These are phyloP conservation scores for Annulohypoxylon moriforme DNA, from an alignment of 495 filamentous ascomycete species.

Conservation along the genomic window DNA sequence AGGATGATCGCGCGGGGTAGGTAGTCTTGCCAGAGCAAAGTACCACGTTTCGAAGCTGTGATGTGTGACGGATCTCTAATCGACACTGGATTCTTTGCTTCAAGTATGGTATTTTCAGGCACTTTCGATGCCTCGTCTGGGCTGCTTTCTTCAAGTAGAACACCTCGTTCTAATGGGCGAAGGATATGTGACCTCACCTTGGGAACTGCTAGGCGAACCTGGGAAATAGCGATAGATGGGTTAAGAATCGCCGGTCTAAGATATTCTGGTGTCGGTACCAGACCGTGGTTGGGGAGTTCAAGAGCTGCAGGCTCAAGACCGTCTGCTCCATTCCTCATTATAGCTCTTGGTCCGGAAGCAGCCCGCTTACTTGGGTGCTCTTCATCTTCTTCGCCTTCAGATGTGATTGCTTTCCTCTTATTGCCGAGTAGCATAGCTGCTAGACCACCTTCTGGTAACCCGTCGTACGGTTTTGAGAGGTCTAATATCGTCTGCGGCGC, in stretches of 20 bases:
- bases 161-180: slow-evolving; percentile 67
- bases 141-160: slow-evolving; percentile 56
- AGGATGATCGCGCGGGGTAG: slow-evolving; percentile 84
- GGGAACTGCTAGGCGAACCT: slow-evolving; percentile 89
- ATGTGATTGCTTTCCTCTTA: slow-evolving; percentile 80
- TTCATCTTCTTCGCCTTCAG: slow-evolving; percentile 73
- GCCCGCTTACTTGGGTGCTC: slow-evolving; percentile 72
- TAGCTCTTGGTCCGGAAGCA: slow-evolving; percentile 74
- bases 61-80: slow-evolving; percentile 85
- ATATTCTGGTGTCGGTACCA: slow-evolving; percentile 82
- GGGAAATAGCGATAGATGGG: slow-evolving; percentile 81
- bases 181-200: slow-evolving; percentile 85
- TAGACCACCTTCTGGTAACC: slow-evolving; percentile 89
- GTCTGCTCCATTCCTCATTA: slow-evolving; percentile 79
- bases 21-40: slow-evolving; percentile 91
- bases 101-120: slow-evolving; percentile 65
- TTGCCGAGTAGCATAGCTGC: slow-evolving; percentile 88
- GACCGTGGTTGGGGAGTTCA: slow-evolving; percentile 64
- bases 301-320: slow-evolving; percentile 76
- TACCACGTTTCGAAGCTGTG: slow-evolving; percentile 83
- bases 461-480: slow-evolving; percentile 93
- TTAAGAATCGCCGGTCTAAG: slow-evolving; percentile 88
- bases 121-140: slow-evolving; percentile 70
- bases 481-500: slow-evolving; percentile 88
- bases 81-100: slow-evolving; percentile 64